These are phyloP conservation scores for Hypoxylon sp. DNA, from an alignment of 2,329 filamentous ascomycete genomes.

Conservation along the genomic window DNA sequence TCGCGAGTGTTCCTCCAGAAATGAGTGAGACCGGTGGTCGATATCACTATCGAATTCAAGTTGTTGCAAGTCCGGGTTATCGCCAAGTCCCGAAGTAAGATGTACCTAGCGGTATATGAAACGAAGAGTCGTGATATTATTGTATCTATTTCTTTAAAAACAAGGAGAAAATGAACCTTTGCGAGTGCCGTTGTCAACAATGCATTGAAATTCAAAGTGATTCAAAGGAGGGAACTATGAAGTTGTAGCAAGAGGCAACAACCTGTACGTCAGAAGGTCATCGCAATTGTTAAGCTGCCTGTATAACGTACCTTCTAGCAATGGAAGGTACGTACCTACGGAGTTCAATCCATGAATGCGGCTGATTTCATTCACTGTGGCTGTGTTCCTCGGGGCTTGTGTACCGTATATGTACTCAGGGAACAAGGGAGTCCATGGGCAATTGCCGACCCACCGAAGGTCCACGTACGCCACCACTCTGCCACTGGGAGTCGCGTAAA, in stretches of 20 bases:
- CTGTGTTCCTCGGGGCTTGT: conserved; percentile 5
- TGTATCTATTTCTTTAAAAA: neutral
- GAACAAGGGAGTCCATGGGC: conserved; percentile 11
- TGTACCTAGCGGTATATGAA: neutral
- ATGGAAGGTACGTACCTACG: conserved; percentile 4
- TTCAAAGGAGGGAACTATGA: conserved; percentile 7
- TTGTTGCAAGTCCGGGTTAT: conserved; percentile 2
- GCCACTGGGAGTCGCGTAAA: conserved; percentile 21
- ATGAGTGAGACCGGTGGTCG: neutral
- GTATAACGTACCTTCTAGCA: conserved; percentile 35
- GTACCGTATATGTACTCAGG: neutral
- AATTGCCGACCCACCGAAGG: conserved; percentile 28
- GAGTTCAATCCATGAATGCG: neutral
- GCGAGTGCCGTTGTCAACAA: neutral
- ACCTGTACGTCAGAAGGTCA: conserved; percentile 31
- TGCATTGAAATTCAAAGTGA: neutral
- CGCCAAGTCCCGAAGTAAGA: neutral
- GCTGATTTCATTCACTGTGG: conserved; percentile 12
- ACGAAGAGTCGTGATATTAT: neutral
- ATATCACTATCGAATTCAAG: neutral
- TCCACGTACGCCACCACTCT: conserved; percentile 9
- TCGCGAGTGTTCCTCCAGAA: conserved; percentile 53
- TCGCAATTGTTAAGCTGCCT: conserved; percentile 12
- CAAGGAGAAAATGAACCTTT: neutral
- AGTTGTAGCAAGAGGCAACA: conserved; percentile 26